phyloP scores from a whole-genome alignment of 2,329 filamentous ascomycete genomes.

The Sclerotinia spermophila region DNA sequence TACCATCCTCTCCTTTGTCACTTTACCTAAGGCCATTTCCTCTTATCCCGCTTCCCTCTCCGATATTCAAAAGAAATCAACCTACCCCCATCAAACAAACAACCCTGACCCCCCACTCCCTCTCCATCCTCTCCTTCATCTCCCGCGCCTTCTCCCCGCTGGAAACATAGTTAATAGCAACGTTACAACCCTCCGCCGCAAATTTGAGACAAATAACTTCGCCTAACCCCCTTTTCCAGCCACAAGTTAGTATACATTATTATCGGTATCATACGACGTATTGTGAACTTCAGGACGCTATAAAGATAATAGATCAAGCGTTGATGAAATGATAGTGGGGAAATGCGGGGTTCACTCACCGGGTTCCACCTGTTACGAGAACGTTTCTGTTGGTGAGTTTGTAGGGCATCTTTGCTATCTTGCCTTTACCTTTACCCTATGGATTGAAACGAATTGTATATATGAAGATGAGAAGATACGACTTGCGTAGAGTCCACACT shows the following conservation, averaged over 20 bases:
- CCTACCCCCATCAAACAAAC: conserved; percentile 54
- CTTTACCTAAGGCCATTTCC: background rate
- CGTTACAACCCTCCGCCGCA: conserved; percentile 58
- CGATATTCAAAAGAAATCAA: background rate
- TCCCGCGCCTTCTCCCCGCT: conserved; percentile 52
- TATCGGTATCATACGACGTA: background rate
- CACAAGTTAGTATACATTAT: background rate
- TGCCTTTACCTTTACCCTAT: background rate
- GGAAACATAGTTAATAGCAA: conserved; percentile 63
- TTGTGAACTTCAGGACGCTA: background rate
- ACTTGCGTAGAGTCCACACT: background rate
- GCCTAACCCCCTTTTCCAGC: conserved; percentile 54
- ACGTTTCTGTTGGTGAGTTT: conserved; percentile 58
- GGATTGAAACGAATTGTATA: background rate
- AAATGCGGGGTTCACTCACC: conserved; percentile 43
- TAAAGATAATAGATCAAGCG: background rate
- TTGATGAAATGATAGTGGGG: background rate
- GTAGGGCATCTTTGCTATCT: conserved; percentile 54
- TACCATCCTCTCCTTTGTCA: background rate
- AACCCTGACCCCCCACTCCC: conserved; percentile 50
- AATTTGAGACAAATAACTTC: conserved; percentile 58
- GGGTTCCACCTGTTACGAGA: conserved; percentile 60
- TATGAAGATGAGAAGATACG: background rate
- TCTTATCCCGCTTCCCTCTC: background rate
- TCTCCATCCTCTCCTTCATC: conserved; percentile 48